Conservation (phyloP, 805 yeast genomes). For the Naumovozyma baii region DNA sequence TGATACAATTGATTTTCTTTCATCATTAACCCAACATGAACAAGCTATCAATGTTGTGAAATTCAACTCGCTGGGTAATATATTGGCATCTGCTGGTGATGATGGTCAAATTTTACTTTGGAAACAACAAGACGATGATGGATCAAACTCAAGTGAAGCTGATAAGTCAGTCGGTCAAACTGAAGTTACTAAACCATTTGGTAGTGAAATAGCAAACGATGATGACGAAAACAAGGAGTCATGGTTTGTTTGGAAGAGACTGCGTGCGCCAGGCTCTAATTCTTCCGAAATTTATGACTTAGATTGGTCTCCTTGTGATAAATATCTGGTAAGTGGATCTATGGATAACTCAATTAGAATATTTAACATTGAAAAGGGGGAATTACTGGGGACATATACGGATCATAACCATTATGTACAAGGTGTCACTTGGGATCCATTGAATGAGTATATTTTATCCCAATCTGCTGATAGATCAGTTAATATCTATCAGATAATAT, state of each 20-base stretch:
- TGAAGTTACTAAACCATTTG: background rate
- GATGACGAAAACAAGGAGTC: conserved; percentile 49
- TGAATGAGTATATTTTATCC: conserved; percentile 63
- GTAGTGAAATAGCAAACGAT: conserved; percentile 25
- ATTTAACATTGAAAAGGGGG: conserved; percentile 30
- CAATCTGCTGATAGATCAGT: conserved; percentile 86
- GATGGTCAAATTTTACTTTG: conserved; percentile 85
- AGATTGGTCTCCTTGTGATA: conserved; percentile 84
- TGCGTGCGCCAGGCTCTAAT: conserved; percentile 48
- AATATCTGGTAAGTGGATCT: conserved; percentile 72
- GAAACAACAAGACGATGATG: conserved; percentile 39
- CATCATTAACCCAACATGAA: conserved; percentile 78
- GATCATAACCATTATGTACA: conserved; percentile 88
- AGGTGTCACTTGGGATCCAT: conserved; percentile 95
- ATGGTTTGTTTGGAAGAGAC: conserved; percentile 46
- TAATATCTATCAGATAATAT: conserved; percentile 43
- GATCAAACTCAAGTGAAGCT: conserved; percentile 47
- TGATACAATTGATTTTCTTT: conserved; percentile 58
- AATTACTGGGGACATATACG: conserved; percentile 1
- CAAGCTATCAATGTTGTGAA: conserved; percentile 91
- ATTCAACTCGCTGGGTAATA: conserved; percentile 57
- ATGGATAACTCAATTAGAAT: conserved; percentile 81
- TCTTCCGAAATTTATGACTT: conserved; percentile 80
- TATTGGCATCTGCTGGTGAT: conserved; percentile 87
- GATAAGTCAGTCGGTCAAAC: conserved; percentile 1